phyloP scores from a whole-genome alignment of 805 yeast genomes.

The Kurtzmaniella fragi region DNA sequence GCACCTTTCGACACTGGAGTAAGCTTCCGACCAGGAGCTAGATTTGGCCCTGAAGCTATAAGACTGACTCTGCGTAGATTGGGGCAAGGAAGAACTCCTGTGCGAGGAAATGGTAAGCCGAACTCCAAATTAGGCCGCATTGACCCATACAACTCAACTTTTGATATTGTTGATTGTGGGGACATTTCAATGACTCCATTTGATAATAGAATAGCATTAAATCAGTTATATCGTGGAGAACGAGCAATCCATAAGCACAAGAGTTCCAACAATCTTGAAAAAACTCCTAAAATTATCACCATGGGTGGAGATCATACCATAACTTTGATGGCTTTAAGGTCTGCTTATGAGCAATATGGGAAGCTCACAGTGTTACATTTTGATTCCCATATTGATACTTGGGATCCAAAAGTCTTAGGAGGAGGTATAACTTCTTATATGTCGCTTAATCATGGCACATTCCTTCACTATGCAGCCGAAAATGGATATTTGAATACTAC shows the following conservation, averaged over 20 bases:
- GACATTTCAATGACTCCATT: conserved; percentile 63
- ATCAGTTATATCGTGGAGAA: conserved; percentile 46
- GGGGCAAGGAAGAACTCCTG: conserved; percentile 34
- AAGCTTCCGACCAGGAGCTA: conserved; percentile 22
- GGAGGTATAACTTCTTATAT: conserved; percentile 59
- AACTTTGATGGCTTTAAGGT: conserved; percentile 45
- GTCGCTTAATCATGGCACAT: conserved; percentile 63
- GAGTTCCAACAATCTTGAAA: conserved; percentile 13
- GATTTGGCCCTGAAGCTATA: conserved; percentile 22
- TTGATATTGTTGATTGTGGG: conserved; percentile 54
- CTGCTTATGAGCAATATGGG: conserved; percentile 47
- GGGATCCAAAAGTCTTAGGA: conserved; percentile 60
- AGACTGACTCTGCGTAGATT: conserved; percentile 13
- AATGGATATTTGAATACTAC: conserved; percentile 49
- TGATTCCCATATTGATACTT: conserved; percentile 67
- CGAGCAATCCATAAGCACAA: conserved; percentile 46
- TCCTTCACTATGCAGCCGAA: conserved; percentile 65
- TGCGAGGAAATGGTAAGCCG: conserved; percentile 27
- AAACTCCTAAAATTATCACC: conserved; percentile 40
- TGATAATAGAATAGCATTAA: conserved; percentile 57
- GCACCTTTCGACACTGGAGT: conserved; percentile 27
- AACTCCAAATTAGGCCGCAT: conserved; percentile 32
- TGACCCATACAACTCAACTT: conserved; percentile 49
- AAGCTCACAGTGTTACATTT: conserved; percentile 53
- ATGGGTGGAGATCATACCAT: conserved; percentile 62